Evolutionary conservation across 2,329 filamentous ascomycete genomes (phyloP).

Genomic region (Aspergillus sp.): DNA sequence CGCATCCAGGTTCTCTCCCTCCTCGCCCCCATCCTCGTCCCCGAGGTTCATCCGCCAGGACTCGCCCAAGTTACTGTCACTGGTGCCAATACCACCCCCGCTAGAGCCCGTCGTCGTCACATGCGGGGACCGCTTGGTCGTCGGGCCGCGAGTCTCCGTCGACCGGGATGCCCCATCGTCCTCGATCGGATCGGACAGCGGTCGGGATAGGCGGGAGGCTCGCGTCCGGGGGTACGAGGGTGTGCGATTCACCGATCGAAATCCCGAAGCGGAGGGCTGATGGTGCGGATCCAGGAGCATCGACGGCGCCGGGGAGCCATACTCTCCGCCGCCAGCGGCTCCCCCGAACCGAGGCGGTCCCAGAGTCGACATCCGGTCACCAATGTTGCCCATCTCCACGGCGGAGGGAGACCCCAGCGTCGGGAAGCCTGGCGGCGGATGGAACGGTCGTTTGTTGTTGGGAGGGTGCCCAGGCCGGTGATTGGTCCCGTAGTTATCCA

Average conservation of each 20-base stretch:
- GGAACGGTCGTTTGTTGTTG: slow-evolving; percentile 55
- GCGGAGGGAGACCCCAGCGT: slow-evolving; percentile 62
- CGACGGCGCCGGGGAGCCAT: slow-evolving; percentile 40
- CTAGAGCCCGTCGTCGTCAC: slow-evolving; percentile 30
- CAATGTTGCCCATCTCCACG: slow-evolving; percentile 48
- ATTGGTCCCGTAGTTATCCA: slow-evolving; percentile 85
- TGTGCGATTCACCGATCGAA: slow-evolving; percentile 28
- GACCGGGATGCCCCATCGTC: slow-evolving; percentile 29
- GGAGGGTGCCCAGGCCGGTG: slow-evolving; percentile 45
- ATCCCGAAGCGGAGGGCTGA: slow-evolving; percentile 42
- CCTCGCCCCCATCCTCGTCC: slow-evolving; percentile 45
- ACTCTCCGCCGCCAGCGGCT: slow-evolving; percentile 23
- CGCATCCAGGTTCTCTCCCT: slow-evolving; percentile 48
- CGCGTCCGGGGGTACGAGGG: slow-evolving; percentile 31
- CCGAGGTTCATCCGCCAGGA: slow-evolving; percentile 49
- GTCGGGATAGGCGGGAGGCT: slow-evolving; percentile 24
- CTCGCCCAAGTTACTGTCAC: slow-evolving; percentile 59
- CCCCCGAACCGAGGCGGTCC: slow-evolving; percentile 27
- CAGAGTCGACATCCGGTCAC: slow-evolving; percentile 29
- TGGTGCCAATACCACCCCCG: slow-evolving; percentile 35
- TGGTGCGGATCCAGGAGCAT: slow-evolving; percentile 49
- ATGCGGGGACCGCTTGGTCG: slow-evolving; percentile 17
- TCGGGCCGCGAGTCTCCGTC: slow-evolving; percentile 13
- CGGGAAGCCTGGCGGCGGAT: slow-evolving; percentile 74
- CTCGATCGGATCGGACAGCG: slow-evolving; percentile 28